phyloP scores from a whole-genome alignment of 1,284 basidiomycete species.

The Apiotrichum gracile region DNA sequence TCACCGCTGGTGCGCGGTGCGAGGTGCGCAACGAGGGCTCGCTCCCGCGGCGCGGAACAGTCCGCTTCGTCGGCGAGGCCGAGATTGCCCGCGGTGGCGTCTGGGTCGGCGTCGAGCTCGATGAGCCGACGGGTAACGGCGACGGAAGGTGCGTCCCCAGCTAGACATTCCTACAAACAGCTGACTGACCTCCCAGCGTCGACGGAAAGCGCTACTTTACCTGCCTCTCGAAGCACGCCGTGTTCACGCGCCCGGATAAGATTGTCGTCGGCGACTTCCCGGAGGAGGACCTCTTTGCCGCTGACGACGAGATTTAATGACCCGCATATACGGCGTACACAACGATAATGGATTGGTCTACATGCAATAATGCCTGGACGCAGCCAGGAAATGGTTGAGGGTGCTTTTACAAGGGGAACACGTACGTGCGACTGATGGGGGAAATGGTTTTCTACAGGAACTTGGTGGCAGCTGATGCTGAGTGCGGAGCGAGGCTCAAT shows the following conservation, averaged over 20 bases:
- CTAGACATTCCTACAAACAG: neutral
- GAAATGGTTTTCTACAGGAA: too few relatives aligned
- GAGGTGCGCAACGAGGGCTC: conserved; percentile 62
- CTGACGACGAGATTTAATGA: conserved; percentile 68
- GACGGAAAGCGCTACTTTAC: conserved; percentile 79
- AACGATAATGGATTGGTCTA: neutral
- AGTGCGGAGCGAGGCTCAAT: too few relatives aligned
- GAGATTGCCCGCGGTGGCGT: conserved; percentile 57
- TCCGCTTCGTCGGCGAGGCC: conserved; percentile 77
- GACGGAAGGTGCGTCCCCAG: conserved; percentile 74
- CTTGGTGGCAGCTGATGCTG: too few relatives aligned
- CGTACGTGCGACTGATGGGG: neutral
- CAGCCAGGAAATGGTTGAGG: neutral
- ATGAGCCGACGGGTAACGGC: conserved; percentile 93
- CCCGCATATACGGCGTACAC: neutral
- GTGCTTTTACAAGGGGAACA: neutral
- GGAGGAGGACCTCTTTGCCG: conserved; percentile 60
- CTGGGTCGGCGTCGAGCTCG: conserved; percentile 93
- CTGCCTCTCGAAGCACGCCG: conserved; percentile 69
- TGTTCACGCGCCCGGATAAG: conserved; percentile 80
- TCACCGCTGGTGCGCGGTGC: conserved; percentile 64
- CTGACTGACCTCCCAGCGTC: conserved; percentile 56
- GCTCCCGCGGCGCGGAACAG: conserved; percentile 70
- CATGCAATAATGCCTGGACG: neutral
- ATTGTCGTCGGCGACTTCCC: conserved; percentile 82